Evolutionary conservation across 441 rosid genomes (phyloP), one percentile per base, ranked within the genome.

Genomic region (Jatropha multifida): DNA sequence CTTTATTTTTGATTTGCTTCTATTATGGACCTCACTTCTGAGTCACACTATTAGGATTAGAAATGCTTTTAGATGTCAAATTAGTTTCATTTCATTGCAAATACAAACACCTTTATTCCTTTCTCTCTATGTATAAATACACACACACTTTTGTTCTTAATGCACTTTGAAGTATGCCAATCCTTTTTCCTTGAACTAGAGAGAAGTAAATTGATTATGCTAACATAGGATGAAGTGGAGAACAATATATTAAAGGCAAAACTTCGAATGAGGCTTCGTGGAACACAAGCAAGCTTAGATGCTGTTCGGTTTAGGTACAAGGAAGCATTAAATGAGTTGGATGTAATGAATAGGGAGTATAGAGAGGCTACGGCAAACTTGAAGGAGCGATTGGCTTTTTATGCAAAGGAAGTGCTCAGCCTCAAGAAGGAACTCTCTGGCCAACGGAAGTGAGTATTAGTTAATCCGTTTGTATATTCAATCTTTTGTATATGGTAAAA

Each of bases 271-370:
- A 86, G 90, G 82, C 90, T 92, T 27, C 85, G 85, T 8, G 91
- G 97, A 77, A 88, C 92, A 4, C 94, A 92, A 79, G 93, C 93
- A 4, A 90, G 84, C 77, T 79, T 87, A 71, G 97, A 92, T 46
- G 97, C 97, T 18, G 68, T 85, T 44, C 81, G 87, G 49, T 55
- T 80, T 54, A 85, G 94, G 65, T 76, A 87, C 87, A 77, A 79
- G 58, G 85, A 88, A 80, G 78, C 56, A 44, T 7, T 89, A 68
- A 77, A 77, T 17, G 92, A 89, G 78, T 41, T 76, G 46, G 88
- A 88, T 64, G 70, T 83, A 11, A 92, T 92, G 97, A 83, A 90
- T 83, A 78, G 70, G 66, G 85, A 86, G 61, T 92, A 81, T 74
- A 76, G 80, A 76, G 95, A 83, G 80, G 97, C 94, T 52, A 90